Base-by-base conservation (phyloP, 164 flowering plant genomes). In the Liriodendron chinense region DNA sequence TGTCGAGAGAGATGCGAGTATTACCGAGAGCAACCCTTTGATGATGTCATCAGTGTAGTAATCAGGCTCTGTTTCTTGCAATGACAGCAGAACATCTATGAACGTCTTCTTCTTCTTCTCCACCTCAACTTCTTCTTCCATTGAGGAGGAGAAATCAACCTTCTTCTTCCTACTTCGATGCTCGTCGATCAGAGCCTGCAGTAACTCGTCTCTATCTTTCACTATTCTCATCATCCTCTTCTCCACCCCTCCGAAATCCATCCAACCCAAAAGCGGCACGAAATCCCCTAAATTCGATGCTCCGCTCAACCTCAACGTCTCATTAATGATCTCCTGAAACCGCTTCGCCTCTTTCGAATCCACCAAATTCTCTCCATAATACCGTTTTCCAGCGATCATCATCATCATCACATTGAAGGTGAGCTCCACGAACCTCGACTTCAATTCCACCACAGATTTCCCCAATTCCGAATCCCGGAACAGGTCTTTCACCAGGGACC, bases 1-100 rank as follows among this genome's bases (percentile, higher is more conserved):
- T 34, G 43, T 34, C 43, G 43, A 34, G 43, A 34, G 43, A 34
- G 43, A 34, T 34, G 43, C 43, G 43, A 34, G 43, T 34, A 34
- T 34, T 73, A 86, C 89, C 82, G 65, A 0, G 2, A 80, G 63
- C 21, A 83, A 22, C 4, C 85, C 80, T 75, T 84, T 81, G 64
- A 83, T 74, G 68, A 83, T 61, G 9, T 77, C 72, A 21, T 86
- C 86, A 0, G 83, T 65, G 63, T 81, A 86, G 53, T 73, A 76
- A 0, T 83, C 78, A 0, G 86, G 89, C 8, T 86, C 89, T 14
- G 64, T 49, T 62, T 76, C 80, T 69, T 83, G 83, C 22, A 81
- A 70, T 2, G 73, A 24, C 53, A 84, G 34, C 7, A 86, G 48
- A 43, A 21, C 73, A 20, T 83, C 83, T 16, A 83, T 56, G 13